A percentile compares a stretch with the other conserved stretches of the same genome.
phyloP scores from a whole-genome alignment of 345 rosid genomes.

The Hypericum androsaemum region DNA sequence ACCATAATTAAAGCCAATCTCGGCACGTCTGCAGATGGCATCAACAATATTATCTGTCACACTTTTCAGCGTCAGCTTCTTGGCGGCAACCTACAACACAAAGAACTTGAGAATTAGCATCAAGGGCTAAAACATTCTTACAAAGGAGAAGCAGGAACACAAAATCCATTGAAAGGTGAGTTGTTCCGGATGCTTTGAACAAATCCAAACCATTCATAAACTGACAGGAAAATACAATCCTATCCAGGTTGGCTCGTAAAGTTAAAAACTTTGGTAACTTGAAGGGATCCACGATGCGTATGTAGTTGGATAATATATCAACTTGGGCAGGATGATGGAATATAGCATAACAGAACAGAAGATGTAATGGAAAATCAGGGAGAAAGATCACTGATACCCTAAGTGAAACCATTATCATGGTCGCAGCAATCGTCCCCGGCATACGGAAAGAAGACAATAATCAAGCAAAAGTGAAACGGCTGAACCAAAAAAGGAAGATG shows the following conservation, averaged over 20 bases:
- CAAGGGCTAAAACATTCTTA: too few species aligned
- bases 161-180: too few species aligned
- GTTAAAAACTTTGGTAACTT: too few species aligned
- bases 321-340: neutral
- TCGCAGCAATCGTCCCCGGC: neutral
- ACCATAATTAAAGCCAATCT: slow-evolving; percentile 73
- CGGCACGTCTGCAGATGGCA: slow-evolving; percentile 64
- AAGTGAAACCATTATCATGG: too few species aligned
- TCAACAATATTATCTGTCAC: slow-evolving; percentile 85
- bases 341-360: neutral
- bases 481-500: neutral
- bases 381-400: neutral
- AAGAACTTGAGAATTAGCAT: neutral
- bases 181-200: too few species aligned
- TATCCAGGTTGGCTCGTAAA: too few species aligned
- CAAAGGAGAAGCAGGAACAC: too few species aligned
- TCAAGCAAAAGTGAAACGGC: neutral
- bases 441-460: neutral
- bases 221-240: too few species aligned
- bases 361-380: neutral
- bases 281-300: too few species aligned
- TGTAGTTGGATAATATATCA: neutral
- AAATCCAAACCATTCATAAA: too few species aligned
- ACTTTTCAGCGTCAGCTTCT: slow-evolving; percentile 68
- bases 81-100: slow-evolving; percentile 58